Evolutionary conservation across 805 yeast genomes (phyloP), one percentile per base, ranked within the genome.

Genomic region (Sugiyamaella smithiae): DNA sequence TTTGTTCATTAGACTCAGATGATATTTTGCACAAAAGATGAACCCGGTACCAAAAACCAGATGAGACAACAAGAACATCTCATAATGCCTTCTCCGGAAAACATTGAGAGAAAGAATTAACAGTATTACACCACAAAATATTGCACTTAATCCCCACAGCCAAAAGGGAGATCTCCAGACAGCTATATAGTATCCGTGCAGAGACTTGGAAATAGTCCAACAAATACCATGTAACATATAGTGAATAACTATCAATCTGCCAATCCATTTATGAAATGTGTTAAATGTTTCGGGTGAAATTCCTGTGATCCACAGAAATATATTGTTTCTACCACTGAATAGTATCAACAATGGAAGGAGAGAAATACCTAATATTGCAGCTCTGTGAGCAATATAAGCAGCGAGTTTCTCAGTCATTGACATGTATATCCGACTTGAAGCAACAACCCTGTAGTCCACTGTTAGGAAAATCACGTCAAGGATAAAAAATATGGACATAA

Each of bases 281-380:
- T 80, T 71, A 66, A 85, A 85, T 2, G 84, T 73, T 8, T 81
- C 67, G 55, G 77, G 82, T 0, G 79, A 64, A 69, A 85, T 72
- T 1, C 89, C 88, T 1, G 89, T 76, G 4, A 82, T 47, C 61
- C 68, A 69, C 53, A 77, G 76, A 57, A 85, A 69, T 17, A 86
- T 78, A 60, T 85, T 86, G 63, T 86, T 86, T 57, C 93, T 71
- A 28, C 84, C 84, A 4, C 74, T 81, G 67, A 85, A 91, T 51
- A 76, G 66, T 66, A 82, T 81, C 4, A 60, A 38, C 22, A 45
- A 25, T 2, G 48, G 48, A 4, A 45, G 22, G 7, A 35, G 43
- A 23, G 23, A 20, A n/a, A 36, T 25, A 5, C 43, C 48, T 4
- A 36, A 12, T 12, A 45, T 35, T 7, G 43, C 48, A 4, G 26